A percentile compares a stretch with the other conserved stretches of the same genome.
Conservation (phyloP, 2,329 filamentous ascomycete species). For the Trichoderma atrobrunneum region DNA sequence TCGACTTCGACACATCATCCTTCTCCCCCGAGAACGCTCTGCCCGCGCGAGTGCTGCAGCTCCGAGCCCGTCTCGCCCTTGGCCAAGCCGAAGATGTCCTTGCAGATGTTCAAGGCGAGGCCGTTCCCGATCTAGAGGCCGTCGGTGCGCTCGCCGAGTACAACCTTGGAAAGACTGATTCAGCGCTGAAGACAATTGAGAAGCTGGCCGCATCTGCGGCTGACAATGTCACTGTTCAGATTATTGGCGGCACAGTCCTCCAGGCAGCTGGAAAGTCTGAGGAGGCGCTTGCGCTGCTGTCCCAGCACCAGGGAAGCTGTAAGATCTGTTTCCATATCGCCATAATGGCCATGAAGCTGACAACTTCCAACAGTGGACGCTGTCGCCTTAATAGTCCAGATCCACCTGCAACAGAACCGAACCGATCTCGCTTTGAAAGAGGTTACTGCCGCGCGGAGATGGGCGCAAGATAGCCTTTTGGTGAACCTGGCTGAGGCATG, state of each 20-base stretch:
- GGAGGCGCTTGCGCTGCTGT: slow-evolving; percentile 75
- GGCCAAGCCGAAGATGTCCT: slow-evolving; percentile 74
- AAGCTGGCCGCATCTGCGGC: slow-evolving; percentile 63
- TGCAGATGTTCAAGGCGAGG: slow-evolving; percentile 62
- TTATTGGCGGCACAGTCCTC: slow-evolving; percentile 77
- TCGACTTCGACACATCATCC: slow-evolving; percentile 78
- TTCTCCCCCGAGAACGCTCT: slow-evolving; percentile 77
- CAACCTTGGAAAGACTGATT: slow-evolving; percentile 55
- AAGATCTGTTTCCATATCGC: slow-evolving; percentile 31
- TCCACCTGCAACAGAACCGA: slow-evolving; percentile 87
- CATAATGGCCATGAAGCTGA: not conserved
- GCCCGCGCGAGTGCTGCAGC: slow-evolving; percentile 71
- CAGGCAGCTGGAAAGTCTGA: slow-evolving; percentile 79
- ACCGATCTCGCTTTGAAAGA: slow-evolving; percentile 89
- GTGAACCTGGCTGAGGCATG: slow-evolving; percentile 95
- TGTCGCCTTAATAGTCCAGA: slow-evolving; percentile 85
- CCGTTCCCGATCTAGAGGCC: slow-evolving; percentile 71
- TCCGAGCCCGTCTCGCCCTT: slow-evolving; percentile 79
- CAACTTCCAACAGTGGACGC: slow-evolving; percentile 56
- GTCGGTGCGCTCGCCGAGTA: slow-evolving; percentile 72
- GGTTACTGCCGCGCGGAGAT: slow-evolving; percentile 79
- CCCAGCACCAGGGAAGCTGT: slow-evolving; percentile 84
- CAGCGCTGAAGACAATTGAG: slow-evolving; percentile 62
- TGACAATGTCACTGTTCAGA: slow-evolving; percentile 78
- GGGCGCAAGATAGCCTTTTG: slow-evolving; percentile 91